A percentile compares a stretch with the other conserved stretches of the same genome.
Conservation (phyloP, 2,329 filamentous ascomycete species). For the Sporothrix inflata region DNA sequence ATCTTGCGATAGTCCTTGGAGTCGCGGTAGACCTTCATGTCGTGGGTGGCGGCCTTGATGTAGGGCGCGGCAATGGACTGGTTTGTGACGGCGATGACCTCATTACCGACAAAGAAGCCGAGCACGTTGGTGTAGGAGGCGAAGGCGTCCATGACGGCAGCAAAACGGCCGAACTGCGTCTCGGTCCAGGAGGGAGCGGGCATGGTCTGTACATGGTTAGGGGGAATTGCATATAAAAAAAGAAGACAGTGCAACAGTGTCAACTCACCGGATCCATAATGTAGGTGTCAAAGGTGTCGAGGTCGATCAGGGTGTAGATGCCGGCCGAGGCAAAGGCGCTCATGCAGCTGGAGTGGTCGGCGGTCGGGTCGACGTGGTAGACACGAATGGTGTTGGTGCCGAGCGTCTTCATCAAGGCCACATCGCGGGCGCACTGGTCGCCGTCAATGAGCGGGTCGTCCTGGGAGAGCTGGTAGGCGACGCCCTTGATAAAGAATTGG, state of each 20-base stretch:
- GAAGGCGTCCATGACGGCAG: slow-evolving; percentile 76
- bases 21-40: slow-evolving; percentile 81
- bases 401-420: slow-evolving; percentile 74
- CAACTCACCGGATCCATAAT: slow-evolving; percentile 60
- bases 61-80: slow-evolving; percentile 72
- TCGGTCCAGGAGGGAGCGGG: slow-evolving; percentile 70
- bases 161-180: slow-evolving; percentile 69
- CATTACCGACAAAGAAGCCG: slow-evolving; percentile 87
- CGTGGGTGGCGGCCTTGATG: slow-evolving; percentile 78
- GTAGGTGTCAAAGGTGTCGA: slow-evolving; percentile 74
- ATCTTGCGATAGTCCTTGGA: slow-evolving; percentile 77
- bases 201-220: slow-evolving; percentile 52
- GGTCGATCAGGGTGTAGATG: slow-evolving; percentile 82
- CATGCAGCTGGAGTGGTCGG: slow-evolving; percentile 80
- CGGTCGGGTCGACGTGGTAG: slow-evolving; percentile 78
- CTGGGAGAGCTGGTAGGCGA: slow-evolving; percentile 68
- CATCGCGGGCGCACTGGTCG: slow-evolving; percentile 77
- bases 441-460: slow-evolving; percentile 77
- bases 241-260: slow-evolving; percentile 7
- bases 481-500: slow-evolving; percentile 78
- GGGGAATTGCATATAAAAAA: not conserved
- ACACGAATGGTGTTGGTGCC: slow-evolving; percentile 84
- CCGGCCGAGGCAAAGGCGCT: slow-evolving; percentile 74
- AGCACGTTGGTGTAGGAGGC: slow-evolving; percentile 77
- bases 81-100: slow-evolving; percentile 70